These are phyloP conservation scores for Nematocida ironsii DNA, from an alignment of 371 early-diverging fungal genomes.

Conservation along the genomic window DNA sequence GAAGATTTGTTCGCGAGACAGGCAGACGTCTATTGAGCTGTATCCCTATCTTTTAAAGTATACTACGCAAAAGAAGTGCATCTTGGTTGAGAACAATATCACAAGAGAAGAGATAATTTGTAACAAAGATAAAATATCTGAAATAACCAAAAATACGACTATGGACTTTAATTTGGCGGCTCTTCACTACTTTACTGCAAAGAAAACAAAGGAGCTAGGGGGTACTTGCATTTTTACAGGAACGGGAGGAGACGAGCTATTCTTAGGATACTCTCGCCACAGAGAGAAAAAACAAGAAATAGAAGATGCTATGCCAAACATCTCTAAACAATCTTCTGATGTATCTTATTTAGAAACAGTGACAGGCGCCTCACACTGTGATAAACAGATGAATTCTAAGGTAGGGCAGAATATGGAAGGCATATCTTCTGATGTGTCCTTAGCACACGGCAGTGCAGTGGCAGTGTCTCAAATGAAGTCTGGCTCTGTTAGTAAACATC, in stretches of 20 bases:
- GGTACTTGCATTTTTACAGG: slow-evolving; percentile 31
- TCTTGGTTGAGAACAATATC: slow-evolving; percentile 33
- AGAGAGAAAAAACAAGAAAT: neutral
- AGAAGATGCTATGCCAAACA: neutral
- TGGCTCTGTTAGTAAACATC: neutral
- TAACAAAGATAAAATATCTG: slow-evolving; percentile 1
- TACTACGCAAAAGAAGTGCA: neutral
- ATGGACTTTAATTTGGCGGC: slow-evolving; percentile 57
- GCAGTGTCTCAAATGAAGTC: no score
- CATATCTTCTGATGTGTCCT: neutral
- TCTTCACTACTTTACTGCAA: slow-evolving; percentile 47
- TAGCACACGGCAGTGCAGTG: neutral
- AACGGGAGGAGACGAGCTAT: slow-evolving; percentile 53
- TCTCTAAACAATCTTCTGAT: neutral
- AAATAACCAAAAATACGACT: slow-evolving; percentile 4
- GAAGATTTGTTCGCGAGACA: slow-evolving; percentile 12
- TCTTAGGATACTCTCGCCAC: slow-evolving; percentile 44
- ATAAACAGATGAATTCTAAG: neutral
- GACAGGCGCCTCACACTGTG: neutral
- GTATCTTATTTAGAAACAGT: neutral
- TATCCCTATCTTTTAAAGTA: neutral
- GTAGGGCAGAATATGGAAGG: neutral
- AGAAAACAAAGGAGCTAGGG: neutral
- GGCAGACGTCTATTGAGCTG: neutral
- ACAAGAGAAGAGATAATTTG: slow-evolving; percentile 20